A percentile compares a stretch with the other conserved stretches of the same genome.
These are phyloP conservation scores for Pelargonium myrrhifolium DNA, from an alignment of 441 rosid species.

Conservation along the genomic window DNA sequence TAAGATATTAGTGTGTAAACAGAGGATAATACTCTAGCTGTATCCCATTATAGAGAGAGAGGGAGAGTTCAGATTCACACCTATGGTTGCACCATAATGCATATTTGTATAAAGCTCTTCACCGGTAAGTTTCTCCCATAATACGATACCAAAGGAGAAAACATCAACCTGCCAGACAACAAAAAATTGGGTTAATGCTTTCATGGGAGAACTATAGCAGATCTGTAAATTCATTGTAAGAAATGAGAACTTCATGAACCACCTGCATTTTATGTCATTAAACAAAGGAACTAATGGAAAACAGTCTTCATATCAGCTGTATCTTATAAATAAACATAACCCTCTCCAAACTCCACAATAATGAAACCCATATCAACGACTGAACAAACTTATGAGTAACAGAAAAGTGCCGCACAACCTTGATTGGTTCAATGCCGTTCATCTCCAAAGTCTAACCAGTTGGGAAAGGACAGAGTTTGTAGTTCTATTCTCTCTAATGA, in stretches of 20 bases:
- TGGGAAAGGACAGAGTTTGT: no score
- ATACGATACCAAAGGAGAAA: conserved; percentile 60
- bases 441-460: no score
- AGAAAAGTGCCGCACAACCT: no score
- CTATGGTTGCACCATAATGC: conserved; percentile 65
- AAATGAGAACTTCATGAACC: background rate
- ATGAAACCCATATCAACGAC: no score
- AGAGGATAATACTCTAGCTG: no score
- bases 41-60: no score
- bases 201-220: background rate
- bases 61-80: conserved; percentile 20
- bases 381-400: no score
- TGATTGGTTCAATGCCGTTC: no score
- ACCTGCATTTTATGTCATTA: background rate
- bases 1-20: no score
- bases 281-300: background rate
- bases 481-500: no score
- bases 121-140: conserved; percentile 67
- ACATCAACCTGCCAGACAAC: conserved; percentile 44
- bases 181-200: background rate
- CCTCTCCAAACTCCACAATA: no score
- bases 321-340: no score
- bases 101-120: conserved; percentile 65
- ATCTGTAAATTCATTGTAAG: background rate
- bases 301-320: background rate